These are phyloP conservation scores for Nicotiana obtusifolia DNA, from an alignment of 257 asterid species.

Conservation along the genomic window DNA sequence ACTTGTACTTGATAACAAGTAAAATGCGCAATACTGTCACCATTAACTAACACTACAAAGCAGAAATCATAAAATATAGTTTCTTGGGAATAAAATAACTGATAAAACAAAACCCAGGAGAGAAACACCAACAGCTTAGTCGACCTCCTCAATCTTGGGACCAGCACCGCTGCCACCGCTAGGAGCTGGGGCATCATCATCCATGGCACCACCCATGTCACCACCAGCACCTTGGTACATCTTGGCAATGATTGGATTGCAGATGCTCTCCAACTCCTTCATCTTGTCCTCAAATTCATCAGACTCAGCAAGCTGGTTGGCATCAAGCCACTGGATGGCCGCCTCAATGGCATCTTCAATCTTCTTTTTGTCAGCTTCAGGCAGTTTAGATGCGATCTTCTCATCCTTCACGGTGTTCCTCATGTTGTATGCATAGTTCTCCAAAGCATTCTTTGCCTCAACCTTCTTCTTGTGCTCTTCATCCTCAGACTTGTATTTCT, in stretches of 20 bases:
- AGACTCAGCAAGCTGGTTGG: constrained; percentile 29
- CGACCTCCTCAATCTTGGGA: constrained; percentile 64
- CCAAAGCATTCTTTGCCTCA: constrained; percentile 68
- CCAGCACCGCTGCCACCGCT: constrained; percentile 36
- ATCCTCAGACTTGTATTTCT: constrained; percentile 76
- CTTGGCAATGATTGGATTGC: constrained; percentile 11
- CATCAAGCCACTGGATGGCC: constrained; percentile 29
- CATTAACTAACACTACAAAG: background rate
- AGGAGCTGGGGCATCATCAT: constrained; percentile 43
- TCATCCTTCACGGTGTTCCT: constrained; percentile 84
- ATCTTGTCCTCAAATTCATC: constrained; percentile 35
- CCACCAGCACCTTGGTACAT: constrained; percentile 30
- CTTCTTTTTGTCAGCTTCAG: constrained; percentile 27
- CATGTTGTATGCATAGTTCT: constrained; percentile 86
- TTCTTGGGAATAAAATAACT: background rate
- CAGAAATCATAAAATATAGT: background rate
- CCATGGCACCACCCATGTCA: constrained; percentile 38
- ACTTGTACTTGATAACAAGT: background rate
- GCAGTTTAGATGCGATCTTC: constrained; percentile 62
- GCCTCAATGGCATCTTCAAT: constrained; percentile 28
- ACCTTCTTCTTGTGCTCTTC: constrained; percentile 89
- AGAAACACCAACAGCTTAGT: constrained; percentile 15
- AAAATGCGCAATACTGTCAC: background rate
- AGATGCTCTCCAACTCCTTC: constrained; percentile 18
- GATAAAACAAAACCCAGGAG: background rate